phyloP scores from a whole-genome alignment of 2,329 filamentous ascomycete species.

The Xylariaceae sp. region DNA sequence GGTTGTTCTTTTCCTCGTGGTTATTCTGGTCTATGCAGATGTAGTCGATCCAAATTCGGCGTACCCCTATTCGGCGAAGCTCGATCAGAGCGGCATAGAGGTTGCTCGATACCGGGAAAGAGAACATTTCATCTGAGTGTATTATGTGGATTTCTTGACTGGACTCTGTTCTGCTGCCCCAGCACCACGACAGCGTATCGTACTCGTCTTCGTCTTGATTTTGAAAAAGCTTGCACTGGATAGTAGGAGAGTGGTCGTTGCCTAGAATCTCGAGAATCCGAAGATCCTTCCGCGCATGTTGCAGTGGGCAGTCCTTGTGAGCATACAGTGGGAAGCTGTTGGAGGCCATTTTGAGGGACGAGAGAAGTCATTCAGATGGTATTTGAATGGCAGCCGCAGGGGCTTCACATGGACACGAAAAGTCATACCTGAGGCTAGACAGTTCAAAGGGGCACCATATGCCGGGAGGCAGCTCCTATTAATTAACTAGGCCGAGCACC shows the following conservation, averaged over 20 bases:
- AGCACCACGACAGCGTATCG: constrained; percentile 5
- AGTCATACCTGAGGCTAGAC: too few species aligned
- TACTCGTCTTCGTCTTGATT: neutral
- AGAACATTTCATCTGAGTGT: constrained; percentile 2
- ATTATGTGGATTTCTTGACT: constrained; percentile 3
- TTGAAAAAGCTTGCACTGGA: neutral
- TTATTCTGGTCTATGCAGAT: constrained; percentile 32
- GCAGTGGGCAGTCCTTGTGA: neutral
- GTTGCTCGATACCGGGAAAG: constrained; percentile 3
- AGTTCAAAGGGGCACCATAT: too few species aligned
- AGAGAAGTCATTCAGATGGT: too few species aligned
- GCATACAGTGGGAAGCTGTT: neutral
- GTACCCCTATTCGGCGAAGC: constrained; percentile 4
- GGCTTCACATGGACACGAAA: too few species aligned
- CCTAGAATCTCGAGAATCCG: neutral
- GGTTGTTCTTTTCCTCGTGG: constrained; percentile 27
- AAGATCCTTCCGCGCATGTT: neutral
- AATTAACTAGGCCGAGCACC: too few species aligned
- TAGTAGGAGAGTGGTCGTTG: neutral
- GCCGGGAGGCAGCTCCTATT: too few species aligned
- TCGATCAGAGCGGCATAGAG: constrained; percentile 5
- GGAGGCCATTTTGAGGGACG: neutral
- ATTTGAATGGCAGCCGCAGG: too few species aligned
- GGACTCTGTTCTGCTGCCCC: neutral
- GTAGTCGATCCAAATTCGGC: constrained; percentile 32